Evolutionary conservation across 495 filamentous ascomycete genomes (phyloP).

Genomic region (Neurospora discreta): DNA sequence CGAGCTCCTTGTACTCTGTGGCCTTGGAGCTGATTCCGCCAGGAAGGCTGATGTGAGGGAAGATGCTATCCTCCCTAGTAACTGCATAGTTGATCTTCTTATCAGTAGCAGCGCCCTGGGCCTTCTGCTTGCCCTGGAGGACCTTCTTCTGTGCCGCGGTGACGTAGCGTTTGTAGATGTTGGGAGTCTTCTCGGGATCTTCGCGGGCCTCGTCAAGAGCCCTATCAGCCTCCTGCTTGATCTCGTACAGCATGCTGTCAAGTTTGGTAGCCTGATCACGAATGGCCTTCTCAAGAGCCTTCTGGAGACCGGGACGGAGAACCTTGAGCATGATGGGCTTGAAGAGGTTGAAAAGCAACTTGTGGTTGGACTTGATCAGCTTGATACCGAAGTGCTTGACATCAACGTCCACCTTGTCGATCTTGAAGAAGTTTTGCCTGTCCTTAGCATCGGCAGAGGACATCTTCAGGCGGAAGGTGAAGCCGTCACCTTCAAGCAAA

Average conservation of each 20-base stretch:
- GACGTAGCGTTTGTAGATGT: constrained; percentile 80
- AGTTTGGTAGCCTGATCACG: constrained; percentile 61
- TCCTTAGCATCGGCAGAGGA: constrained; percentile 70
- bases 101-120: constrained; percentile 46
- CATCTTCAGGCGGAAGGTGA: constrained; percentile 86
- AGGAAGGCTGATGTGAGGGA: constrained; percentile 77
- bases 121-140: constrained; percentile 62
- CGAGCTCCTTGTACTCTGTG: constrained; percentile 84
- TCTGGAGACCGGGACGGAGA: constrained; percentile 71
- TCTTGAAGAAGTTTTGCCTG: constrained; percentile 78
- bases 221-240: constrained; percentile 73
- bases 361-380: constrained; percentile 87
- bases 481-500: constrained; percentile 74
- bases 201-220: constrained; percentile 53
- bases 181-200: constrained; percentile 66
- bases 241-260: constrained; percentile 58
- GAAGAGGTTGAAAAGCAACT: constrained; percentile 76
- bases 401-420: constrained; percentile 77
- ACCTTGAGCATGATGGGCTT: constrained; percentile 81
- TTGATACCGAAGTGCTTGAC: constrained; percentile 84
- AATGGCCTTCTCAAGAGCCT: constrained; percentile 80
- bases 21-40: constrained; percentile 91
- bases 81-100: constrained; percentile 81
- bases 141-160: constrained; percentile 63
- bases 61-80: constrained; percentile 83